Percentiles rank a stretch among this genome's conserved stretches.
phyloP scores from a whole-genome alignment of 2,329 filamentous ascomycete genomes.

The Sarocladium brachiariae region DNA sequence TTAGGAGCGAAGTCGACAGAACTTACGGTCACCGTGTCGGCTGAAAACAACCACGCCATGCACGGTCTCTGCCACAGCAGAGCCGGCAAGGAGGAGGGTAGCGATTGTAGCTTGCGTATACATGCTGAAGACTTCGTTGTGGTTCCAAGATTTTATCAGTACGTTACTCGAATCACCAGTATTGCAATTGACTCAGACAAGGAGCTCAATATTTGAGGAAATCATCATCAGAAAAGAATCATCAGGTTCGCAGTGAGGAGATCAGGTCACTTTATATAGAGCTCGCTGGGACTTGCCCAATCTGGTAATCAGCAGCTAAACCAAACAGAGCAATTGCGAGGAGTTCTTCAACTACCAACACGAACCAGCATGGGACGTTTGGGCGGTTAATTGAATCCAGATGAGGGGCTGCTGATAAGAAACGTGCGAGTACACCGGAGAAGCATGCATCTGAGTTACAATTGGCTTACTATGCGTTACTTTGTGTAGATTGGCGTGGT shows the following conservation, averaged over 20 bases:
- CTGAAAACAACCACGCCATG: conserved; percentile 27
- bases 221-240: background rate
- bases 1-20: background rate
- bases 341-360: too few species aligned
- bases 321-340: conserved; percentile 1
- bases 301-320: conserved; percentile 5
- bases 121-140: background rate
- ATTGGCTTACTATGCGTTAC: background rate
- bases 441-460: background rate
- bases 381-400: too few species aligned
- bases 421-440: background rate
- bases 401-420: background rate
- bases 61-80: conserved; percentile 24
- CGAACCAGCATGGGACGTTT: too few species aligned
- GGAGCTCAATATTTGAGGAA: background rate
- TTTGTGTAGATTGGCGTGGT: background rate
- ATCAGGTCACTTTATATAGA: background rate
- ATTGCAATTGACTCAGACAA: background rate
- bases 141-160: too few species aligned
- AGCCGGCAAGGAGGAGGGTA: conserved; percentile 12
- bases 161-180: too few species aligned
- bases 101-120: conserved; percentile 2
- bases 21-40: conserved; percentile 28
- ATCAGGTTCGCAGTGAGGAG: background rate
- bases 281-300: conserved; percentile 7